Conservation (phyloP, 164 flowering plant species). For the Stephania yunnanensis region DNA sequence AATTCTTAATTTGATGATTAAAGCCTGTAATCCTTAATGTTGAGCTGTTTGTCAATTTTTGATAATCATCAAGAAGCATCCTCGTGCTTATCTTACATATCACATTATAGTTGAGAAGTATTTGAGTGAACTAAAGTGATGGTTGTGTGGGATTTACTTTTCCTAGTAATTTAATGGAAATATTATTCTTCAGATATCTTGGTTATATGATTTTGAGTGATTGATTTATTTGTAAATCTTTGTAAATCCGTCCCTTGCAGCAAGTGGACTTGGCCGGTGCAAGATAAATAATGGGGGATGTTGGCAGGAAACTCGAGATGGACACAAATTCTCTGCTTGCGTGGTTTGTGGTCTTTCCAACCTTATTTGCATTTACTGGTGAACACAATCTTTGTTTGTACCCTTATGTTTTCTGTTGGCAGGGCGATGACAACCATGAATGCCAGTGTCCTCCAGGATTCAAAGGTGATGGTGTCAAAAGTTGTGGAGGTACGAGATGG, state of each 20-base stretch:
- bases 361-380: too few species aligned
- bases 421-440: conserved; percentile 53
- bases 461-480: conserved; percentile 81
- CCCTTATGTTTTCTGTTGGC: conserved; percentile 16
- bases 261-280: conserved; percentile 89
- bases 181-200: neutral
- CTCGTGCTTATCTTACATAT: neutral
- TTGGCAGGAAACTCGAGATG: conserved; percentile 71
- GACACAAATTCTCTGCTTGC: conserved; percentile 74
- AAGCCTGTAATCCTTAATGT: too few species aligned
- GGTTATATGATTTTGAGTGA: neutral
- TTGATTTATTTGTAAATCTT: neutral
- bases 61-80: too few species aligned
- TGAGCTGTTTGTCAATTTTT: too few species aligned
- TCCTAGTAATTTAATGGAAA: neutral
- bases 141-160: too few species aligned
- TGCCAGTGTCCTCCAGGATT: conserved; percentile 85
- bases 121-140: too few species aligned
- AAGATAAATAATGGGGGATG: conserved; percentile 90
- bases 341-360: conserved; percentile 36
- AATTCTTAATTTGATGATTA: too few species aligned
- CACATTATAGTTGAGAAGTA: too few species aligned
- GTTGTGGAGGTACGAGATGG: conserved; percentile 56
- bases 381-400: neutral
- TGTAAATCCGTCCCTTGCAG: conserved; percentile 32